Base-by-base conservation (phyloP, 208 protist species). In the Vickermania ingenoplastis region DNA sequence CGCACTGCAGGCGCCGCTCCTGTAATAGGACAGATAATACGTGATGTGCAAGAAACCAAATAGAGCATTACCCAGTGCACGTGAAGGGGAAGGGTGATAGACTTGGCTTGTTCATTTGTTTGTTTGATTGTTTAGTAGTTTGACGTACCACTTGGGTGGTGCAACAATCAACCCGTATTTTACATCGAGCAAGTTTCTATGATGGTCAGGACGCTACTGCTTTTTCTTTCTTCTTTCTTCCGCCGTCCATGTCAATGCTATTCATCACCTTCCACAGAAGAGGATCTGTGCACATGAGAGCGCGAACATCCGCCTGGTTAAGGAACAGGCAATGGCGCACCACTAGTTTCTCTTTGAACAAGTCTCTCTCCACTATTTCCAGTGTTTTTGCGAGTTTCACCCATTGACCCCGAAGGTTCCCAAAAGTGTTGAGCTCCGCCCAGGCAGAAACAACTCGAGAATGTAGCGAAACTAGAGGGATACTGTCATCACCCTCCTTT, bases 341-440 rank as follows among this genome's bases (percentile, higher is more conserved):
- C 14, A 65, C 59, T 21, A 63, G 59, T 1, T 69, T 36, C 5
- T 50, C 64, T 0, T 75, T 17, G 11, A 45, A 45, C 11, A 45
- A n/a, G 7, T 45, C 36, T 24, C 53, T 25, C 41, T 66, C 69
- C 27, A 75, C 68, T 11, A 58, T 4, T 36, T 76, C 62, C 7
- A 92, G 57, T 2, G 77, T 70, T 0, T 67, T 64, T 0, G 76
- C 68, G 57, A 92, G 75, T 23, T 73, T 71, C 11, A 71, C 61
- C 85, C 85, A 92, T 41, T 84, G 71, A 11, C 75, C 73, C 0
- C 85, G 78, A 45, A 89, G 53, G 21, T 74, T 80, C 13, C 85
- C 85, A 58, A 86, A 92, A 1, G 81, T 77, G 68, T 76, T 74
- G 31, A 75, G 53, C 55, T 79, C 70, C 2, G 85, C 78, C 78